Evolutionary conservation across 441 rosid species (phyloP), one percentile per base, ranked within the genome.

Genomic region (Croton laevigatus): DNA sequence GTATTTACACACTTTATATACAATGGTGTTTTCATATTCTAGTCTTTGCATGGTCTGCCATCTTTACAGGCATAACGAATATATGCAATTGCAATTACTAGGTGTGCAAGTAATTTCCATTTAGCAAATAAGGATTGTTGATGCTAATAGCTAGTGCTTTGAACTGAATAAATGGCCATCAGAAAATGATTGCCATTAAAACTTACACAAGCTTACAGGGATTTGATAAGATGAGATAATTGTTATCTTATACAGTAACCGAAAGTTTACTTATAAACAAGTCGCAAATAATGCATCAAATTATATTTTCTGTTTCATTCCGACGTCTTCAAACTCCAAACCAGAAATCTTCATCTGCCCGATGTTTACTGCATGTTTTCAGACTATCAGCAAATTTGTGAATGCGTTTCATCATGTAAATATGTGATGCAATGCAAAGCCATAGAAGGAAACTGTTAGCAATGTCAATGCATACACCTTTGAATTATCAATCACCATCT

Each of bases 291-390:
- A 19, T 20, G n/a, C 19, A 17, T 27, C 65, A 45, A 5, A 38
- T 75, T 54, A 57, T 16, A 68, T 27, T 13, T 36, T 68, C 72
- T 75, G 72, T 75, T 72, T 51, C 66, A 34, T 65, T 12, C 59
- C 74, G 10, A 44, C 58, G 40, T 77, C 79, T 69, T 82, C 86
- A 61, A 84, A 87, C 62, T 86, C 84, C 86, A 90, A 72, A 8
- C 95, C 94, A 6, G 84, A 74, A 19, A 94, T 84, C 78, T 73
- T 85, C 98, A 94, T 91, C 68, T 58, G 77, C 74, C 98, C 98
- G 53, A 94, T 78, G 75, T 89, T 91, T 76, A 94, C 97, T 94
- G 92, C 89, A 82, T 49, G 14, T 45, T 53, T 40, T 55, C 55
- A 64, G 65, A 38, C 45, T 10, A 48, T 40, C 36, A 69, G 66